Base-by-base conservation (phyloP, 371 early-diverging fungal species). In the Mucor saturninus region DNA sequence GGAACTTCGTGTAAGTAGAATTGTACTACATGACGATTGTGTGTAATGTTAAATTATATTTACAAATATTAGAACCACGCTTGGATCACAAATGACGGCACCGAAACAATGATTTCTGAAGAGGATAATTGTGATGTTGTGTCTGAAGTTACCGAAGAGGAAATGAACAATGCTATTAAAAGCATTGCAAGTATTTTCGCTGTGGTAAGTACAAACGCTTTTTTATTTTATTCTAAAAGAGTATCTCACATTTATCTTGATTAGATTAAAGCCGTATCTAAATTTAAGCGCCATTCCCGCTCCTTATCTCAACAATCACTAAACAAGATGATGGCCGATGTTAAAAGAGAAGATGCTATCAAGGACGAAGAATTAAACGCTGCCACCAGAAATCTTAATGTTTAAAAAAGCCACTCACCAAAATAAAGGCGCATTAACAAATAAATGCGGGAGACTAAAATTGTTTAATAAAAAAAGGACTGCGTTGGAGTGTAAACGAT, bases 31-130 rank as follows among this genome's bases (percentile, higher is more conserved):
- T 52, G 10, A 35, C 35, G 35, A 21, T 21, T 35, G 8, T 35
- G 8, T 35, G 35, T 35, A 8, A 35, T 8, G 8, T 8, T 35
- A 8, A 35, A 35, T 35, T 35, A 35, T 35, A 35, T 3, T 9
- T 21, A 21, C 21, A 21, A 21, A 21, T 21, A 21, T 21, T 65
- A 89, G 88, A 70, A 72, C 40, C 89, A 96, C 68, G 91, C 93
- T 5, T 98, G 97, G 97, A 79, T 96, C 11, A 95, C 96, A 5
- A 71, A 89, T 42, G 60, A 86, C 65, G 95, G 91, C 59, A 64
- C 56, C 7, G 79, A 81, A 3, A 83, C 85, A 15, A 79, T 96
- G 61, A 74, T 82, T 40, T 86, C 88, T 68, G 90, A 90, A 62
- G 90, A 89, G 62, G 96, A 96, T 77, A 90, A 84, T 68, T 67